Conservation (phyloP, 768 basidiomycete species). For the Leccinum olivaceopallidum region DNA sequence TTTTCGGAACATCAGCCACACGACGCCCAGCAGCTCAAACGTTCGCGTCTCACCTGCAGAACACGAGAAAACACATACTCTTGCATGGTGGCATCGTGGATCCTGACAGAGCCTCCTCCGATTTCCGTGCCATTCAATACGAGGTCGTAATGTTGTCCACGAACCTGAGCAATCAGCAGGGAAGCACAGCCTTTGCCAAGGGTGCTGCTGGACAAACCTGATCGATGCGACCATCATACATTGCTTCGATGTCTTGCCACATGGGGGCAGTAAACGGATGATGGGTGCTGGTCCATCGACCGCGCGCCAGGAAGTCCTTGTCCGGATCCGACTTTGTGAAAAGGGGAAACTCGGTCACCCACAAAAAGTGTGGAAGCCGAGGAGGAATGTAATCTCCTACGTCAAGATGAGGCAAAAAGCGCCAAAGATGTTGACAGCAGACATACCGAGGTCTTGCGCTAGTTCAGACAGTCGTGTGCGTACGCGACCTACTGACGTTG, state of each 20-base stretch:
- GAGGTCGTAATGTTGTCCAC: constrained; percentile 96
- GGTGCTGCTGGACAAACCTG: constrained; percentile 38
- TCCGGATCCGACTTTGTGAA: constrained; percentile 86
- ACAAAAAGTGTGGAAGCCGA: constrained; percentile 76
- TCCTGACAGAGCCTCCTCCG: constrained; percentile 90
- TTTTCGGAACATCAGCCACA: constrained; percentile 12
- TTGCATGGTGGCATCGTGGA: constrained; percentile 88
- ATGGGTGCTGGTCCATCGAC: constrained; percentile 90
- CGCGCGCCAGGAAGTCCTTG: constrained; percentile 82
- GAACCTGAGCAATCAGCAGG: constrained; percentile 52
- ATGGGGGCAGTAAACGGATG: constrained; percentile 98
- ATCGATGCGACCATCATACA: constrained; percentile 71
- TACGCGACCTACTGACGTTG: constrained; percentile 74
- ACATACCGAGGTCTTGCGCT: constrained; percentile 63
- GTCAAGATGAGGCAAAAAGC: constrained; percentile 14
- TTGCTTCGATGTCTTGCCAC: constrained; percentile 79
- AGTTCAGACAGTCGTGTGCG: constrained; percentile 66
- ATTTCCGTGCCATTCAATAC: constrained; percentile 94
- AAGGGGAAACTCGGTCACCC: constrained; percentile 95
- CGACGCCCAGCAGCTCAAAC: constrained; percentile 8
- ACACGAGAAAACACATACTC: constrained; percentile 76
- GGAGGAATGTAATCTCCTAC: constrained; percentile 60
- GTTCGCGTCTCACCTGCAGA: constrained; percentile 60
- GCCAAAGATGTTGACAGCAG: constrained; percentile 10
- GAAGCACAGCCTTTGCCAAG: not conserved